Base-by-base conservation (phyloP, 202 grass and related monocot species). In the Musa balbisiana region DNA sequence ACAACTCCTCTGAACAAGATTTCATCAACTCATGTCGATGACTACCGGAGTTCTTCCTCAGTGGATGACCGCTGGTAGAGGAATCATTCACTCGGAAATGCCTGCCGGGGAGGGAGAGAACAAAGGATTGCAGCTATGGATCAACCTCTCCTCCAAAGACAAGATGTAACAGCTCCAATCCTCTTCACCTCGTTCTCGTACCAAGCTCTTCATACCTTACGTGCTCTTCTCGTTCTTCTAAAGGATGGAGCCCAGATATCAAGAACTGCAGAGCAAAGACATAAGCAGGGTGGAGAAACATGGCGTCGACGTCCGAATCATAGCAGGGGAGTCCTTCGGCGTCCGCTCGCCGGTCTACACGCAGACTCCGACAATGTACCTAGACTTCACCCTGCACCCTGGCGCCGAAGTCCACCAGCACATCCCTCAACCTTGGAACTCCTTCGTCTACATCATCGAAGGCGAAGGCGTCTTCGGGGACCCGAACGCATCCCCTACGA, bases 1-100 rank as follows among this genome's bases (percentile, higher is more conserved):
- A 73, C 24, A 8, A 16, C 29, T 12, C 24, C 15, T 43, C 17
- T 43, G 13, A 23, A 16, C 13, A 4, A 16, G 14, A 1, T 69
- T 33, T 23, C 15, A 49, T 69, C 29, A 33, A 12, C 9, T 64
- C 62, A 43, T 43, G 33, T 43, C 3, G 33, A 43, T 43, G 33
- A 43, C 33, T 5, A 6, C 33, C 33, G 33, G n/a, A 27, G 23
- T 76, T 62, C 14, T 80, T 51, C 64, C 81, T 51, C 81, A 99
- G 91, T 99, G 95, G 95, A 99, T 99, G 95, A 99, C 89, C 1
- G 91, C 95, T 0, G 91, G 95, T 0, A 87, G 91, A 0, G 91
- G 95, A 23, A 99, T 99, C 49, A 89, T 99, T 75, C 95, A 94
- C 78, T 99, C 95, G 0, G 91, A 99, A 87, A 99, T 99, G 95